These are phyloP conservation scores for Lipomyces anomalus DNA, from an alignment of 805 yeast genomes.

Conservation along the genomic window DNA sequence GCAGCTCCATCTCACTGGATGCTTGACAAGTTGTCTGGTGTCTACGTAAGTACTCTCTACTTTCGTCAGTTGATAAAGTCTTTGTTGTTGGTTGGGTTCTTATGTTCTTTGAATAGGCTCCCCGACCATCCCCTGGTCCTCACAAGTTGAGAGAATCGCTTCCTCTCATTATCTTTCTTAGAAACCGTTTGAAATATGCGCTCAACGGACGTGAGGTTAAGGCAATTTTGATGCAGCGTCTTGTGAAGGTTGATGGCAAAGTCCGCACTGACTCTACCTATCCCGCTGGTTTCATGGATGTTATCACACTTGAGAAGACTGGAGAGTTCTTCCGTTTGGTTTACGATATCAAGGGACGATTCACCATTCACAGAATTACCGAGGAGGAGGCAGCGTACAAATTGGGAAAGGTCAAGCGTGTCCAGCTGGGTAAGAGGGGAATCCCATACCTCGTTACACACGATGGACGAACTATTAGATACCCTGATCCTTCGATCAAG, in stretches of 20 bases:
- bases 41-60: conserved; percentile 44
- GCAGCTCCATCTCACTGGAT: conserved; percentile 99
- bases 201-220: conserved; percentile 98
- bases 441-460: conserved; percentile 98
- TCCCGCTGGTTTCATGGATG: conserved; percentile 99
- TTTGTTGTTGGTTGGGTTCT: not conserved
- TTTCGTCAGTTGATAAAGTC: not conserved
- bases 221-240: conserved; percentile 97
- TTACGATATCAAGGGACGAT: conserved; percentile 98
- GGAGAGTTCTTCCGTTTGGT: conserved; percentile 99
- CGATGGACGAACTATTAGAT: conserved; percentile 99
- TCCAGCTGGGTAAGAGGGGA: conserved; percentile 97
- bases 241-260: conserved; percentile 97
- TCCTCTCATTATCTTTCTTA: conserved; percentile 92
- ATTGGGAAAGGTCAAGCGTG: conserved; percentile 96
- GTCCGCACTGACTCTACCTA: conserved; percentile 97
- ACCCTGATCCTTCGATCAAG: conserved; percentile 97
- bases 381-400: conserved; percentile 98
- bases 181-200: conserved; percentile 99
- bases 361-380: conserved; percentile 98
- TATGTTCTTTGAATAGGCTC: conserved; percentile 46
- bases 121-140: conserved; percentile 99
- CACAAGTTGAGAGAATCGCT: conserved; percentile 98
- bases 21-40: conserved; percentile 99
- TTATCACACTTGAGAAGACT: conserved; percentile 93